phyloP scores from a whole-genome alignment of 177 flowering plant species.

The Tripterygium wilfordii region DNA sequence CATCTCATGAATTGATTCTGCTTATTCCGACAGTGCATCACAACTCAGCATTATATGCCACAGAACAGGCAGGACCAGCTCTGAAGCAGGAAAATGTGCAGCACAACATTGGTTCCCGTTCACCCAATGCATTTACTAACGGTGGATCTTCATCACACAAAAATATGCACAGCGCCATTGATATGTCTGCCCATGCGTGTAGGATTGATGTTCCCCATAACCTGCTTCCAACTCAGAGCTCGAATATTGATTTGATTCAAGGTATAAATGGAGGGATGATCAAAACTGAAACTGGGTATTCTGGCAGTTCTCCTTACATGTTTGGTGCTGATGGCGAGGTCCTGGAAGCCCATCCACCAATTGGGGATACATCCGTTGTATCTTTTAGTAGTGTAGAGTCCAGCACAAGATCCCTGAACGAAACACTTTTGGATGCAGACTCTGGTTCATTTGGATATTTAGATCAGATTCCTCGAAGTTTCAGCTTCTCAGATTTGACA shows the following conservation, averaged over 20 bases:
- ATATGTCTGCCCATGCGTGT: slow-evolving; percentile 39
- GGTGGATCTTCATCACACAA: slow-evolving; percentile 48
- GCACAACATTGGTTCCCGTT: slow-evolving; percentile 24
- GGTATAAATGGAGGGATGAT: slow-evolving; percentile 68
- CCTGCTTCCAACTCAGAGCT: slow-evolving; percentile 40
- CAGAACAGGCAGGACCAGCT: slow-evolving; percentile 36
- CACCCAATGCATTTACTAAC: slow-evolving; percentile 41
- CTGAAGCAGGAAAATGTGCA: slow-evolving; percentile 46
- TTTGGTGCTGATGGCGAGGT: slow-evolving; percentile 53
- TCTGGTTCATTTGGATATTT: slow-evolving; percentile 59
- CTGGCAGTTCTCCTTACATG: slow-evolving; percentile 36
- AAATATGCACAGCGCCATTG: slow-evolving; percentile 34
- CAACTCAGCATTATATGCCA: slow-evolving; percentile 38
- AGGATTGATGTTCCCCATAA: slow-evolving; percentile 40
- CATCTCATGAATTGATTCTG: background rate
- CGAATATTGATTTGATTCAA: slow-evolving; percentile 46
- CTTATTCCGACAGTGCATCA: slow-evolving; percentile 42
- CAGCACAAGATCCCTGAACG: slow-evolving; percentile 42
- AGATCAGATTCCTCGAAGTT: slow-evolving; percentile 72
- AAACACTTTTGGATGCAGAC: slow-evolving; percentile 49
- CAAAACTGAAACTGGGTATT: slow-evolving; percentile 64
- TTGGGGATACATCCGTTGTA: slow-evolving; percentile 52
- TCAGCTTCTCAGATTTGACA: slow-evolving; percentile 86
- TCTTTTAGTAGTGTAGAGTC: slow-evolving; percentile 51
- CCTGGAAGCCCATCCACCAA: slow-evolving; percentile 41